A percentile compares a stretch with the other conserved stretches of the same genome.
These are phyloP conservation scores for Leishmania tropica DNA, from an alignment of 208 protist species.

Conservation along the genomic window DNA sequence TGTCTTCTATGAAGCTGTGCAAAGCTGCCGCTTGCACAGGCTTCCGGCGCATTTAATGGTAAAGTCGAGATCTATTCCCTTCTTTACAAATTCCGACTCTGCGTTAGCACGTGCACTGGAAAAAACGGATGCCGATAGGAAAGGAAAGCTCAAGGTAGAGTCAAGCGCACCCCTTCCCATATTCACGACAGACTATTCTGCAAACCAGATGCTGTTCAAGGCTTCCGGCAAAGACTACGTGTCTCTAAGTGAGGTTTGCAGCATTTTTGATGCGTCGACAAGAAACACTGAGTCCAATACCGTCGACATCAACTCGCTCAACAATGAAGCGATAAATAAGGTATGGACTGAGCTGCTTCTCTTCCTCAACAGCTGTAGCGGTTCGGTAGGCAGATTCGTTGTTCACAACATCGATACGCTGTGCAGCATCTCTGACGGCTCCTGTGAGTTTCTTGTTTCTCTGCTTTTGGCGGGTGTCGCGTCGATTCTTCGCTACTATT, in stretches of 20 bases:
- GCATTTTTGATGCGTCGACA: neutral
- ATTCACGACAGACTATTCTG: constrained; percentile 25
- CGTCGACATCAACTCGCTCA: constrained; percentile 12
- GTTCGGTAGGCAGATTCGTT: constrained; percentile 20
- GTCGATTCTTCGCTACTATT: constrained; percentile 39
- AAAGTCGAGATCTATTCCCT: constrained; percentile 33
- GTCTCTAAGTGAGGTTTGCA: constrained; percentile 14
- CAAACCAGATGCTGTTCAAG: constrained; percentile 16
- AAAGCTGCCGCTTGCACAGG: constrained; percentile 53
- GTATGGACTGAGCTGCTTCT: constrained; percentile 34
- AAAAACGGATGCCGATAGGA: neutral
- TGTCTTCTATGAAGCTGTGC: constrained; percentile 63
- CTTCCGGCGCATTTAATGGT: constrained; percentile 58
- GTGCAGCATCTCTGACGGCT: constrained; percentile 28
- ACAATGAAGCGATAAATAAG: constrained; percentile 13
- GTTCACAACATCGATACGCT: constrained; percentile 51
- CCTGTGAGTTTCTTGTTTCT: constrained; percentile 54
- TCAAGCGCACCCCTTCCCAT: constrained; percentile 23
- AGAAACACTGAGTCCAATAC: neutral
- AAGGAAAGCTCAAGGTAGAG: constrained; percentile 10
- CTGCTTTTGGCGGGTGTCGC: constrained; percentile 39
- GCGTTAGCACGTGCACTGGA: constrained; percentile 6
- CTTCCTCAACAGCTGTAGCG: constrained; percentile 16
- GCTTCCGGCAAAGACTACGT: constrained; percentile 17
- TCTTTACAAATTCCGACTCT: constrained; percentile 44